Conservation (phyloP, 805 yeast species). For the Saccharomycopsis schoenii region DNA sequence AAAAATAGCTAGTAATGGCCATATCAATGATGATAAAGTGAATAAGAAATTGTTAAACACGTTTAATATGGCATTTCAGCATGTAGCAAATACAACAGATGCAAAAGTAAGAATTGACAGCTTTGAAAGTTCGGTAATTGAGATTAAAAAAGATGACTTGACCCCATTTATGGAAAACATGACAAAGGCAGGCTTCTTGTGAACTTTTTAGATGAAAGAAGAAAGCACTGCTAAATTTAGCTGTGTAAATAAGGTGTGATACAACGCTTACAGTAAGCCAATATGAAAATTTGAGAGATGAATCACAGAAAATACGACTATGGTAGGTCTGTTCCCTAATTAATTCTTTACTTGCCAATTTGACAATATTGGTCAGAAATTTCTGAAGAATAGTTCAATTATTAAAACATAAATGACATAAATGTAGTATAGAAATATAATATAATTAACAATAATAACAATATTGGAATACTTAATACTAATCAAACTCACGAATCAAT, state of each 20-base stretch:
- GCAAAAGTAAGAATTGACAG: constrained; percentile 89
- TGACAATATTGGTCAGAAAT: too few relatives aligned
- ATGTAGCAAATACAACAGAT: constrained; percentile 72
- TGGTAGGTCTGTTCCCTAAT: too few relatives aligned
- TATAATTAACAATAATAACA: not conserved
- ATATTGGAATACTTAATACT: not conserved
- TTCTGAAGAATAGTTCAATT: too few relatives aligned
- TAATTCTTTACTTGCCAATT: too few relatives aligned
- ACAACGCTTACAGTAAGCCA: too few relatives aligned
- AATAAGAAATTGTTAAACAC: constrained; percentile 54
- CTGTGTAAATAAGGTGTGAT: too few relatives aligned
- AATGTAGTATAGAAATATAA: not conserved
- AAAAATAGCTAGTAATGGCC: constrained; percentile 24
- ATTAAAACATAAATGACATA: too few relatives aligned
- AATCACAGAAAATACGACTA: too few relatives aligned
- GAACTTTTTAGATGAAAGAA: not conserved
- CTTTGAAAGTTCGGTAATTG: constrained; percentile 89
- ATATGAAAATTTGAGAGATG: too few relatives aligned
- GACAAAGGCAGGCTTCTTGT: constrained; percentile 28
- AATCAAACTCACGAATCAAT: not conserved
- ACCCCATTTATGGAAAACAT: constrained; percentile 78
- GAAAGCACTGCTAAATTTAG: too few relatives aligned
- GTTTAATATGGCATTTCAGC: constrained; percentile 86
- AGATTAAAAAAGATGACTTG: constrained; percentile 78
- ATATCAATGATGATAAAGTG: constrained; percentile 20